Conservation (phyloP, 768 basidiomycete species). For the Leccinum incarnatum region DNA sequence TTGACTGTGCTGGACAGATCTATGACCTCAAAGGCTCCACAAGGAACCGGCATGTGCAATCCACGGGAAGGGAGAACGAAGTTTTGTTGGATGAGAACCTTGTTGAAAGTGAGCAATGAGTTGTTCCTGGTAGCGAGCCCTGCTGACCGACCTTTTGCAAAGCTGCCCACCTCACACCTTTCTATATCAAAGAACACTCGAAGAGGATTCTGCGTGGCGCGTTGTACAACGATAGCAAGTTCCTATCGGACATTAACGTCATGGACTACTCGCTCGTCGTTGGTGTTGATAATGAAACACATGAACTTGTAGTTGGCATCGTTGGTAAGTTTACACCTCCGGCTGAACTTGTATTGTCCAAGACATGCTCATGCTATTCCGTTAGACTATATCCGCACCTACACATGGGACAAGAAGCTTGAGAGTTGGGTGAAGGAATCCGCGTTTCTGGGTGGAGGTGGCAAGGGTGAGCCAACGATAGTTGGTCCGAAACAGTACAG, state of each 20-base stretch:
- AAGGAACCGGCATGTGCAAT: constrained; percentile 88
- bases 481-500: constrained; percentile 95
- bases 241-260: constrained; percentile 89
- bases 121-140: background rate
- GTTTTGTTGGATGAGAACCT: constrained; percentile 97
- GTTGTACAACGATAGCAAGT: constrained; percentile 92
- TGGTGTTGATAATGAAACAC: constrained; percentile 85
- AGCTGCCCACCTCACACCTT: constrained; percentile 85
- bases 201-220: constrained; percentile 91
- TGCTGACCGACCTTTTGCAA: constrained; percentile 6
- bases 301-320: constrained; percentile 94
- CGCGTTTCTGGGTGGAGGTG: constrained; percentile 78
- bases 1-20: constrained; percentile 49
- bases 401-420: constrained; percentile 98
- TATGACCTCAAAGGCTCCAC: constrained; percentile 98
- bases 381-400: constrained; percentile 89
- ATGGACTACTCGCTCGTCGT: constrained; percentile 98
- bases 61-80: constrained; percentile 87
- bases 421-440: constrained; percentile 99
- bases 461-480: constrained; percentile 91
- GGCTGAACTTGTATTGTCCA: background rate
- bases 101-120: constrained; percentile 64
- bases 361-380: constrained; percentile 5
- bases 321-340: constrained; percentile 63
- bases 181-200: constrained; percentile 95